These are phyloP conservation scores for Castanopsis chinensis DNA, from an alignment of 306 rosid genomes.

Conservation along the genomic window DNA sequence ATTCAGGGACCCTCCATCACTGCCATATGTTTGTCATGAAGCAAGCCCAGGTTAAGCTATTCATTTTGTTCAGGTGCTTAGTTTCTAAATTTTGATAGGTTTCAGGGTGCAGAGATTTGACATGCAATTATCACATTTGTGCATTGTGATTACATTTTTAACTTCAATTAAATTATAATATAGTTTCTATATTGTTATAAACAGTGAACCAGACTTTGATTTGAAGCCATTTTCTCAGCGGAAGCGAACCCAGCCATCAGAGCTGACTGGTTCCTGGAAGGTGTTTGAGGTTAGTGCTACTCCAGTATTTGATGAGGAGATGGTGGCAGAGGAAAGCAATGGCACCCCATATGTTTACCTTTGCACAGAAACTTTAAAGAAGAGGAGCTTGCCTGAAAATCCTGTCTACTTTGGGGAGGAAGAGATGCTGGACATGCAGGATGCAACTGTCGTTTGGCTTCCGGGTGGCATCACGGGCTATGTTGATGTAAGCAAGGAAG, in stretches of 20 bases:
- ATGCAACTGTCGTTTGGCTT: conserved; percentile 79
- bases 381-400: conserved; percentile 59
- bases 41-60: neutral
- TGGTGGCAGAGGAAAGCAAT: conserved; percentile 16
- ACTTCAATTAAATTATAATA: too few relatives aligned
- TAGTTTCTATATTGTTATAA: conserved; percentile 12
- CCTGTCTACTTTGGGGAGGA: conserved; percentile 70
- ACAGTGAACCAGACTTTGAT: conserved; percentile 59
- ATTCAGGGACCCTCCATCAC: too few relatives aligned
- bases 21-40: too few relatives aligned
- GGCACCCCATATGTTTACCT: conserved; percentile 56
- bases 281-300: conserved; percentile 83
- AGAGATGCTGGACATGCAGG: conserved; percentile 74
- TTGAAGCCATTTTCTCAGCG: conserved; percentile 71
- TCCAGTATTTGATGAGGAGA: conserved; percentile 62
- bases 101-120: neutral
- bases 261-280: conserved; percentile 87
- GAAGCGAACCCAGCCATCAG: conserved; percentile 63
- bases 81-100: neutral
- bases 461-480: conserved; percentile 84
- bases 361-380: conserved; percentile 74
- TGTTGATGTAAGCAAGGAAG: conserved; percentile 74
- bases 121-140: too few relatives aligned
- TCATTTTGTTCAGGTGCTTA: neutral
- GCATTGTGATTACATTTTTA: too few relatives aligned